Base-by-base conservation (phyloP, 768 basidiomycete genomes). In the Collybia mongolica region DNA sequence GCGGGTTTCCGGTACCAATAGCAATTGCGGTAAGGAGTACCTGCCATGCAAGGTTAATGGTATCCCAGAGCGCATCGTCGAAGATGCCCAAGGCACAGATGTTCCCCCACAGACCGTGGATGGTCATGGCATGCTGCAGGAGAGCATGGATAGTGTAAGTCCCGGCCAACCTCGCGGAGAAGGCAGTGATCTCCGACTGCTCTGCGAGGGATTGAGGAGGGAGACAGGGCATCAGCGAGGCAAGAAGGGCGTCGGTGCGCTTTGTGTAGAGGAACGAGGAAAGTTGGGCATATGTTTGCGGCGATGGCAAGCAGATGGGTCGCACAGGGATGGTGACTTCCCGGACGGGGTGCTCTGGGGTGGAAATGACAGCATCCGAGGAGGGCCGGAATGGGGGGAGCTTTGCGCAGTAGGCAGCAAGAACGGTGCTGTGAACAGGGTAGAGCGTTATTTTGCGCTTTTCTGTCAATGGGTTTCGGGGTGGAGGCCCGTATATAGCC, bases 31-130 rank as follows among this genome's bases (percentile, higher is more conserved):
- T 75, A n/a, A 87, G 67, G 12, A 88, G 65, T 35, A 85, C 72
- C 59, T 81, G 77, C 86, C 88, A 92, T 38, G 82, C 77, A 37
- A 78, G 63, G 52, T 88, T 84, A 52, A 92, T 75, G 17, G 75
- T 74, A 19, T 76, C 73, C 88, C 88, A 92, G 39, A 91, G 67
- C 18, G 71, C 71, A 28, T 79, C 75, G 55, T 90, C 84, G 45
- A 76, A 79, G 1, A 90, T 65, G 2, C 88, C 88, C n/a, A 92
- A 72, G 18, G 79, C 78, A 52, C 81, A 83, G 2, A 77, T 79
- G 60, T 91, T 90, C 51, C 79, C 73, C 86, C 88, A 92, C 26
- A 90, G 64, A 6, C 84, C 88, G 49, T 83, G 77, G 32, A 89
- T 76, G 29, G 61, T 67, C 45, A 71, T 65, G 5, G 77, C 68